Conservation (phyloP, 768 basidiomycete species). For the Melanogaster broomeanus region DNA sequence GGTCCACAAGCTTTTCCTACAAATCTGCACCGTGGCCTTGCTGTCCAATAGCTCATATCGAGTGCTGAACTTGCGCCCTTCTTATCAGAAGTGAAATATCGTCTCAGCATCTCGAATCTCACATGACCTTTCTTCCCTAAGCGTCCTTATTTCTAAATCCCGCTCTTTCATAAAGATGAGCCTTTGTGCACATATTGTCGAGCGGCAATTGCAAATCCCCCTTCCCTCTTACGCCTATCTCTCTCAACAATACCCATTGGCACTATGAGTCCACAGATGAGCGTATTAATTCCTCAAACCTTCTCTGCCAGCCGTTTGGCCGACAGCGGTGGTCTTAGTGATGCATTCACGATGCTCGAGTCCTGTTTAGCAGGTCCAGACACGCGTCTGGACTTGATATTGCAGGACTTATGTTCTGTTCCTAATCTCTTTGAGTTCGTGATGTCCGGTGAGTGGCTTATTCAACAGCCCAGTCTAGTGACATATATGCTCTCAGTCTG, state of each 20-base stretch:
- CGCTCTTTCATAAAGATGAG: not conserved
- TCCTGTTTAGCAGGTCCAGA: constrained; percentile 28
- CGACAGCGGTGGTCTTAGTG: constrained; percentile 16
- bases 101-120: not conserved
- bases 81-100: not conserved
- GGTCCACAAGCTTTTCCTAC: not conserved
- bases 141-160: too few species aligned
- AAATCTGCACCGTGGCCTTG: not conserved
- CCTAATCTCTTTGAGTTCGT: constrained; percentile 32
- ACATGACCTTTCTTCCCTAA: too few species aligned
- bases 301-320: constrained; percentile 20
- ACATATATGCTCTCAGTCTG: constrained; percentile 12
- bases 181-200: too few species aligned
- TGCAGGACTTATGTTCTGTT: constrained; percentile 28
- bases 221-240: too few species aligned
- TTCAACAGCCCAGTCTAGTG: not conserved
- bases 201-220: too few species aligned
- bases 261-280: constrained; percentile 7
- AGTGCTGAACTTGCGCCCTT: not conserved
- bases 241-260: not conserved
- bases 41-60: not conserved
- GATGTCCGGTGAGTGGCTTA: constrained; percentile 24
- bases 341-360: constrained; percentile 14
- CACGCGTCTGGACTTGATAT: constrained; percentile 19
- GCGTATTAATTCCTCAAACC: constrained; percentile 13